Conservation (phyloP, 257 asterid genomes). For the Buddleja alternifolia region DNA sequence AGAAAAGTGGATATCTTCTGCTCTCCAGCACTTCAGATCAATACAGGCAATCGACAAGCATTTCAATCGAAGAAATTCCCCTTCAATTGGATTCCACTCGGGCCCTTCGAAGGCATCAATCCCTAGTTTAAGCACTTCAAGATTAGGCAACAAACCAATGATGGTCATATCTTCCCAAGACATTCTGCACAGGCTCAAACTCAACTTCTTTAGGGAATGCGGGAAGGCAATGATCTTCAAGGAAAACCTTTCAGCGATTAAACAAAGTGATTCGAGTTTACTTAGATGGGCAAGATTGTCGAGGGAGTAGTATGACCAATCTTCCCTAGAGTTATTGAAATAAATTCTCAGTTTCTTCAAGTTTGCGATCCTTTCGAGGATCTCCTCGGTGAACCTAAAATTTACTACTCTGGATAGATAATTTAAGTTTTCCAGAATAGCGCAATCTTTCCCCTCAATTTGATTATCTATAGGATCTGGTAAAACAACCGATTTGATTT, state of each 20-base stretch:
- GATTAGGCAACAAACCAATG: conserved; percentile 25
- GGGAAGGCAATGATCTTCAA: conserved; percentile 14
- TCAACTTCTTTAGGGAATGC: conserved; percentile 23
- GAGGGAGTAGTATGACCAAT: not conserved
- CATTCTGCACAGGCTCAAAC: not conserved
- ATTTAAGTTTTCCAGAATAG: conserved; percentile 27
- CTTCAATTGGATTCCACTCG: conserved; percentile 3
- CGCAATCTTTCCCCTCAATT: not conserved
- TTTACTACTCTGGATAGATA: not conserved
- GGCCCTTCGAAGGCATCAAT: not conserved
- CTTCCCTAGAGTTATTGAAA: not conserved
- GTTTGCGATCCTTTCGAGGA: conserved; percentile 25
- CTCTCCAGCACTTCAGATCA: not conserved
- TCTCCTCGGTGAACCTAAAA: conserved; percentile 18
- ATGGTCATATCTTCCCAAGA: conserved; percentile 25
- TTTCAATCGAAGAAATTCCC: not conserved
- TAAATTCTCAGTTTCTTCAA: conserved; percentile 18
- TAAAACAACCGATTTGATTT: not conserved
- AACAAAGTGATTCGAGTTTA: conserved; percentile 1
- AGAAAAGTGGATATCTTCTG: not conserved
- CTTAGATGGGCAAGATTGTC: conserved; percentile 20
- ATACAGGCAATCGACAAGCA: not conserved
- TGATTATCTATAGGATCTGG: conserved; percentile 17
- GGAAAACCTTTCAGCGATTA: not conserved
- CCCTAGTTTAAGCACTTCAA: conserved; percentile 2